Evolutionary conservation across 2,329 filamentous ascomycete species (phyloP).

Genomic region (Myriosclerotinia curreyana): DNA sequence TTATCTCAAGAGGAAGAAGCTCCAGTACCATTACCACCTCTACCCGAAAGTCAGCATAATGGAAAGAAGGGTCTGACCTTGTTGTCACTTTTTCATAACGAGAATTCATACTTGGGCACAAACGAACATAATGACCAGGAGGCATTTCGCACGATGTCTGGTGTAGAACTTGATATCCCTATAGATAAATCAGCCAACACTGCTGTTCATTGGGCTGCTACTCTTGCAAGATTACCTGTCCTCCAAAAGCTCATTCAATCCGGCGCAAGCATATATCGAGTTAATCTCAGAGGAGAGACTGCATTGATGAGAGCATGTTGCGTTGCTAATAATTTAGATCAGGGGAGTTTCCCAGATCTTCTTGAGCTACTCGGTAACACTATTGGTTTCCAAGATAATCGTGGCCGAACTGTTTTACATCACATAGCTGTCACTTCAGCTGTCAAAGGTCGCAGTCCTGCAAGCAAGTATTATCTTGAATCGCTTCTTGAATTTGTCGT

Average conservation of each 20-base stretch:
- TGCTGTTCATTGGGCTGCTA: slow-evolving; percentile 93
- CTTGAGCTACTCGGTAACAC: slow-evolving; percentile 85
- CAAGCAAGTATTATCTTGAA: slow-evolving; percentile 94
- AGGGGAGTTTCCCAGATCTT: slow-evolving; percentile 83
- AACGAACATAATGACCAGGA: slow-evolving; percentile 73
- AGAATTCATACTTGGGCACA: slow-evolving; percentile 51
- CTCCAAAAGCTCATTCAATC: slow-evolving; percentile 76
- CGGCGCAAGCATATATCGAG: slow-evolving; percentile 82
- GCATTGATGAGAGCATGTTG: slow-evolving; percentile 88
- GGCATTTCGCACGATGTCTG: slow-evolving; percentile 70
- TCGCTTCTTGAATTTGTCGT: slow-evolving; percentile 93
- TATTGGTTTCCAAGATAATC: slow-evolving; percentile 85
- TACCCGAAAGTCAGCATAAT: slow-evolving; percentile 58
- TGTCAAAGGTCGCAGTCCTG: slow-evolving; percentile 86
- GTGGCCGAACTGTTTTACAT: slow-evolving; percentile 87
- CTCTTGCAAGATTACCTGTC: slow-evolving; percentile 79
- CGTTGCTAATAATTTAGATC: slow-evolving; percentile 92
- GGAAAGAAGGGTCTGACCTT: slow-evolving; percentile 72
- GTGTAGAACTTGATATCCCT: slow-evolving; percentile 83
- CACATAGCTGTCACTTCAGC: slow-evolving; percentile 96
- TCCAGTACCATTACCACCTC: slow-evolving; percentile 60
- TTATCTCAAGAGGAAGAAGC: slow-evolving; percentile 50
- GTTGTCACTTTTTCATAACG: slow-evolving; percentile 73
- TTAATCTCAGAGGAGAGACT: slow-evolving; percentile 87
- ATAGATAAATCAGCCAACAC: slow-evolving; percentile 88